These are phyloP conservation scores for Immersiella caudata DNA, from an alignment of 495 filamentous ascomycete genomes.

Conservation along the genomic window DNA sequence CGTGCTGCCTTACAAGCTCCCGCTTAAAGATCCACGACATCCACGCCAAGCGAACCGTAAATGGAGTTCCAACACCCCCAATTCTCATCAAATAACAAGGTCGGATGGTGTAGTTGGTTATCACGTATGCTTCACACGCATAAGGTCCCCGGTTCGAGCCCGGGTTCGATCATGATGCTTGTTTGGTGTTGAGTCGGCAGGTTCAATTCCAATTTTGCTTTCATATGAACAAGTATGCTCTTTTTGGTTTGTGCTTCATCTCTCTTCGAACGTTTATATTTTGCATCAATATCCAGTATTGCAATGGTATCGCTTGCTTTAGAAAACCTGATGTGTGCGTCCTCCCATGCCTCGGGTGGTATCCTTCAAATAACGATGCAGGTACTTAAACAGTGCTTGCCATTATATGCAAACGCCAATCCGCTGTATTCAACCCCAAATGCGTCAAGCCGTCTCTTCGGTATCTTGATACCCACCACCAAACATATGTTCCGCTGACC, in stretches of 20 bases:
- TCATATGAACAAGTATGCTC: neutral
- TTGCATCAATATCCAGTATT: too few relatives aligned
- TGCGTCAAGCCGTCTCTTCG: neutral
- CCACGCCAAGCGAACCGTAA: neutral
- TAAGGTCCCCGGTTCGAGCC: constrained; percentile 1
- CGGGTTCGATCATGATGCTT: neutral
- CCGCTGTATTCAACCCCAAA: neutral
- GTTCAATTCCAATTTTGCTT: neutral
- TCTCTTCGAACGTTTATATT: too few relatives aligned
- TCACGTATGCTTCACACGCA: constrained; percentile 1
- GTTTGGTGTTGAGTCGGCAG: neutral
- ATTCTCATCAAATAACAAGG: neutral
- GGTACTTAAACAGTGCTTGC: too few relatives aligned
- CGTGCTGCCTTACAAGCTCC: neutral
- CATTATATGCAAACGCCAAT: too few relatives aligned
- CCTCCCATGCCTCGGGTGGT: too few relatives aligned
- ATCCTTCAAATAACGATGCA: too few relatives aligned
- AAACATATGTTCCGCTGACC: constrained; percentile 49
- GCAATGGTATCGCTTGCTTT: too few relatives aligned
- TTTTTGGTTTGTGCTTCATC: neutral
- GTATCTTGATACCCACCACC: constrained; percentile 21
- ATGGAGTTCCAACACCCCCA: neutral
- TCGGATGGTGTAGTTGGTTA: constrained; percentile 1
- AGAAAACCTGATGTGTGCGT: too few relatives aligned
- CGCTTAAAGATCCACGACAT: neutral